Conservation (phyloP, 768 basidiomycete species). For the Phylloporus sp. region DNA sequence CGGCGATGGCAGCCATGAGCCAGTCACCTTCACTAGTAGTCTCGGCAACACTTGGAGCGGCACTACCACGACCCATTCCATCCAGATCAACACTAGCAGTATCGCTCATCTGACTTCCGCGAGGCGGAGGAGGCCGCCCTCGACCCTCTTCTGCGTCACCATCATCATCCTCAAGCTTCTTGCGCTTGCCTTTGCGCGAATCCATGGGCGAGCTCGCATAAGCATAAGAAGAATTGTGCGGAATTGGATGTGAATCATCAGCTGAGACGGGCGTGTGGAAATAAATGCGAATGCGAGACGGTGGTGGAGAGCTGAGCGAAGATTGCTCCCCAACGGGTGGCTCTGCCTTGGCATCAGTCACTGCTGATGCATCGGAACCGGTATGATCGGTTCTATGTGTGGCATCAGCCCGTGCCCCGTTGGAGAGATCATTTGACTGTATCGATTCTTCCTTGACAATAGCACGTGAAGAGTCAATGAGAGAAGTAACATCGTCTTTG, state of each 20-base stretch:
- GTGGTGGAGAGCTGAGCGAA: conserved; percentile 43
- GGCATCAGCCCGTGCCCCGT: conserved; percentile 18
- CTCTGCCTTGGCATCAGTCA: conserved; percentile 31
- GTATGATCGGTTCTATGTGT: conserved; percentile 19
- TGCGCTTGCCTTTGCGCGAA: conserved; percentile 74
- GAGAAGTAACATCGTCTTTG: conserved; percentile 32
- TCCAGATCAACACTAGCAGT: conserved; percentile 51
- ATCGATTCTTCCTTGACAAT: conserved; percentile 30
- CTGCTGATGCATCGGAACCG: conserved; percentile 26
- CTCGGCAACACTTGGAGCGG: conserved; percentile 60
- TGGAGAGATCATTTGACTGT: conserved; percentile 18
- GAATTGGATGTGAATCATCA: conserved; percentile 74
- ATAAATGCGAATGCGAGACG: conserved; percentile 85
- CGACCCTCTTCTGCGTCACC: conserved; percentile 72
- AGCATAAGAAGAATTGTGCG: conserved; percentile 47
- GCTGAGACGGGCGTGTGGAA: conserved; percentile 85
- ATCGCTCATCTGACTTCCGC: conserved; percentile 44
- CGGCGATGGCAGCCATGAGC: conserved; percentile 84
- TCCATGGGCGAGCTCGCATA: conserved; percentile 45
- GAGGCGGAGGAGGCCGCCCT: conserved; percentile 58
- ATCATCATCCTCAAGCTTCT: conserved; percentile 87
- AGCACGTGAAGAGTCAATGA: conserved; percentile 30
- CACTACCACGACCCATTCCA: conserved; percentile 54
- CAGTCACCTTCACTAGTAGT: conserved; percentile 74
- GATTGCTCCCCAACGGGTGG: conserved; percentile 25